Evolutionary conservation across 148 eudicot species (phyloP).

Genomic region (Chenopodium suecicum): DNA sequence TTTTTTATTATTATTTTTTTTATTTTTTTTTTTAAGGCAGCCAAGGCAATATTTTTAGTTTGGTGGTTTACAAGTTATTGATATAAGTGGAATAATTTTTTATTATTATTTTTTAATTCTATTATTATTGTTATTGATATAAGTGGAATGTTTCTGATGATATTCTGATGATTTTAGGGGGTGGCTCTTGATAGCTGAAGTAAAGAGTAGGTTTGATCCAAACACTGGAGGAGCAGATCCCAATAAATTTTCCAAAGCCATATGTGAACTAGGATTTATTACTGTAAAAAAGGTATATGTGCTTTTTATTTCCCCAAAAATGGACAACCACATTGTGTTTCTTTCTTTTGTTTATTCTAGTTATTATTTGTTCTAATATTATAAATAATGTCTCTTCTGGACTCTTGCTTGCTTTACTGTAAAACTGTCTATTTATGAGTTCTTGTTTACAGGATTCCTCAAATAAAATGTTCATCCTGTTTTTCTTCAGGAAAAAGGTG

Average conservation of each 20-base stretch:
- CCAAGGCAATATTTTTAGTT: slow-evolving; percentile 37
- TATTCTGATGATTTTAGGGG: slow-evolving; percentile 49
- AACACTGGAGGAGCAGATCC: slow-evolving; percentile 93
- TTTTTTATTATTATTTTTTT: too few relatives aligned
- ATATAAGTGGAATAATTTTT: too few relatives aligned
- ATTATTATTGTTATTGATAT: too few relatives aligned
- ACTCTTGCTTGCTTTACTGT: background rate
- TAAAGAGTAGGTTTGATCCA: slow-evolving; percentile 89
- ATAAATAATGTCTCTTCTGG: background rate
- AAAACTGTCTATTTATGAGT: background rate
- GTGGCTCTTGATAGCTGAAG: slow-evolving; percentile 97
- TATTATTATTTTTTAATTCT: too few relatives aligned
- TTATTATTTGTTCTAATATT: background rate
- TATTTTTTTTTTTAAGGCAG: slow-evolving; percentile 12
- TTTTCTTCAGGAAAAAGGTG: slow-evolving; percentile 83
- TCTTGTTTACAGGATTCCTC: slow-evolving; percentile 73
- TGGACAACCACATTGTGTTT: background rate
- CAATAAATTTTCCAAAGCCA: slow-evolving; percentile 57
- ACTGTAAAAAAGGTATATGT: slow-evolving; percentile 49
- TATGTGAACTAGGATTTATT: slow-evolving; percentile 70
- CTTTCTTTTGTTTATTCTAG: too few relatives aligned
- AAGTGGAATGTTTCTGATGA: slow-evolving; percentile 7
- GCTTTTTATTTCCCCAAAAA: background rate
- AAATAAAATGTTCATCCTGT: slow-evolving; percentile 83
- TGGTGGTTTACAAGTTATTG: background rate